Percentiles rank a stretch among this genome's conserved stretches.
Evolutionary conservation across 2,329 filamentous ascomycete species (phyloP).

Genomic region (Geosmithia flava): DNA sequence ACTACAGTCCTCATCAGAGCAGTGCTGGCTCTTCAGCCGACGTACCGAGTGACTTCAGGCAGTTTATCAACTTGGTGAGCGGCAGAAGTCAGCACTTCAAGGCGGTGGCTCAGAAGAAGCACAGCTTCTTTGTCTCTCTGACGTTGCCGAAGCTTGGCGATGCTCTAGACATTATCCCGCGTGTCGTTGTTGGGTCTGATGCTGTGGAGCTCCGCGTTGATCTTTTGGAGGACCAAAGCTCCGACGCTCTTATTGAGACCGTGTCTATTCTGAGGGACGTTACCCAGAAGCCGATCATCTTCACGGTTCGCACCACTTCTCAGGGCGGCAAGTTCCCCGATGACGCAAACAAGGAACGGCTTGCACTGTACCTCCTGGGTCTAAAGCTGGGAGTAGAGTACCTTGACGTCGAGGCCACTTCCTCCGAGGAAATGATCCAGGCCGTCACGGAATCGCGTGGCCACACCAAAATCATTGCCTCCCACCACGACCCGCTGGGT

Average conservation of each 20-base stretch:
- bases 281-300: conserved; percentile 72
- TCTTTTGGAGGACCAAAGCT: conserved; percentile 61
- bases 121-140: conserved; percentile 87
- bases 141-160: conserved; percentile 65
- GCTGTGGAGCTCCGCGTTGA: conserved; percentile 93
- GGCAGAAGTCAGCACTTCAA: conserved; percentile 31
- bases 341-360: conserved; percentile 54
- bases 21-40: conserved; percentile 4
- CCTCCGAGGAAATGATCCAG: conserved; percentile 64
- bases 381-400: conserved; percentile 82
- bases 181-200: conserved; percentile 73
- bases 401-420: conserved; percentile 82
- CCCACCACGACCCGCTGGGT: conserved; percentile 79
- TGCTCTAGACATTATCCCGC: conserved; percentile 51
- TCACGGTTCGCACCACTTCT: conserved; percentile 73
- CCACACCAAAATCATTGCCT: conserved; percentile 77
- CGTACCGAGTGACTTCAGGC: conserved; percentile 20
- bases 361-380: conserved; percentile 65
- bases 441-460: conserved; percentile 55
- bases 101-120: conserved; percentile 37
- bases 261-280: conserved; percentile 64
- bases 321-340: conserved; percentile 89
- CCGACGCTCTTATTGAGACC: conserved; percentile 72
- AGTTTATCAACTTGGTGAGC: conserved; percentile 26
- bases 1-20: conserved; percentile 61